Evolutionary conservation across 352 stramenopile genomes (phyloP), one percentile per base, ranked within the genome.

Genomic region (Globisporangium radiosum): DNA sequence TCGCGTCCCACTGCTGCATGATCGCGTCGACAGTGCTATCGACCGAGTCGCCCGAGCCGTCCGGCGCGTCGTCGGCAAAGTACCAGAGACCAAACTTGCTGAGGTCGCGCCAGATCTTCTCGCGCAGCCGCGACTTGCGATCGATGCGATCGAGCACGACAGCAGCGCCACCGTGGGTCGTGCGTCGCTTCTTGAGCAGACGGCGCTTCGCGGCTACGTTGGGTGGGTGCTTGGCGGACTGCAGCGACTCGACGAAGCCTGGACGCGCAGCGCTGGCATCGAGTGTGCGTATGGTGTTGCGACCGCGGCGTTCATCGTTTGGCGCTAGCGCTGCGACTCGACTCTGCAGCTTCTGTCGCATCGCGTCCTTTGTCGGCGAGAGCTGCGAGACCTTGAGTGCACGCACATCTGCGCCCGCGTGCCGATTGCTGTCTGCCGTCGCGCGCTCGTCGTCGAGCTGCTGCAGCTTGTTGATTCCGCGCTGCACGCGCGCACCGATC

Each of bases 81-180:
- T 77, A 72, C 81, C 78, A 89, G 17, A 91, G 53, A 0, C 81
- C 81, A 40, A 82, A 89, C 0, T 64, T 57, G 43, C 71, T 66
- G 9, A 91, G 55, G 59, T 91, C 81, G 9, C 66, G 76, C 70
- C 78, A 79, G 38, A 91, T 50, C 64, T 79, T 85, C 51, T 79
- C 69, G 14, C 65, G 55, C 9, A 89, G 63, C 2, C 70, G 51
- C 17, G 66, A 66, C 45, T 62, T 69, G 47, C 54, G 53, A 44
- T 76, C 76, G 1, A 74, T 52, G 0, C 54, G 58, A 36, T 78
- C 64, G 17, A 81, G 63, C 70, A 73, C 37, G 39, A 83, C 64
- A 0, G 63, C 40, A 7, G 70, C 37, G 56, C 77, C 50, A 56
- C 62, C 60, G 52, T 75, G 63, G 37, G 54, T 64, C 59, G 72